Conservation (phyloP, 2,329 filamentous ascomycete species). For the Talaromyces sp. region DNA sequence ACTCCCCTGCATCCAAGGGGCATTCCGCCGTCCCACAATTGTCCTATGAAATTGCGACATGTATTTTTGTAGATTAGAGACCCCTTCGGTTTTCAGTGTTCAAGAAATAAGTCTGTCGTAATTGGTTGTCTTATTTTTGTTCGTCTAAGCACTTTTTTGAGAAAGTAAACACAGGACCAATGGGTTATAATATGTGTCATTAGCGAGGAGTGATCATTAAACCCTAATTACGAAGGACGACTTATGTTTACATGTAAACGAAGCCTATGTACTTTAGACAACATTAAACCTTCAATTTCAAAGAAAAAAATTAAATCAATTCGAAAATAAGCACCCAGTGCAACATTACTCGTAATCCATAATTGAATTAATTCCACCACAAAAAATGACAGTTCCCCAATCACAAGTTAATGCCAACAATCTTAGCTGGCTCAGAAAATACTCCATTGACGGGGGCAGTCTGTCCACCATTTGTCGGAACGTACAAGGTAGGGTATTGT, state of each 20-base stretch:
- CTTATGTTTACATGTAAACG: too few species aligned
- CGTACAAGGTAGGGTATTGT: conserved; percentile 9
- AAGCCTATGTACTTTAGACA: neutral
- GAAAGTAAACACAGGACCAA: neutral
- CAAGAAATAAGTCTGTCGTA: neutral
- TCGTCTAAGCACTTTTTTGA: neutral
- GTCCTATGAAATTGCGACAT: neutral
- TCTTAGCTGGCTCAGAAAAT: conserved; percentile 11
- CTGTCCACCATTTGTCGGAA: conserved; percentile 13
- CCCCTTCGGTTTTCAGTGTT: neutral
- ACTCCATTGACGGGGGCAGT: conserved; percentile 9
- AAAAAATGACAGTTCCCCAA: neutral
- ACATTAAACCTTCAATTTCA: neutral
- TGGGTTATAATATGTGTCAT: neutral
- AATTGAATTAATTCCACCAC: neutral
- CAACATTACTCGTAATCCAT: neutral
- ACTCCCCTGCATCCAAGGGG: neutral
- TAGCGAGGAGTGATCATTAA: neutral
- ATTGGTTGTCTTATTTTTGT: neutral
- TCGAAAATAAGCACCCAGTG: neutral
- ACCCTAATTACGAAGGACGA: neutral
- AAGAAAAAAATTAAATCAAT: neutral
- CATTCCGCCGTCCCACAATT: neutral
- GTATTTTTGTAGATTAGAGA: neutral
- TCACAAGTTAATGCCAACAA: conserved; percentile 3